Conservation (phyloP, 257 asterid species). For the Petrea volubilis region DNA sequence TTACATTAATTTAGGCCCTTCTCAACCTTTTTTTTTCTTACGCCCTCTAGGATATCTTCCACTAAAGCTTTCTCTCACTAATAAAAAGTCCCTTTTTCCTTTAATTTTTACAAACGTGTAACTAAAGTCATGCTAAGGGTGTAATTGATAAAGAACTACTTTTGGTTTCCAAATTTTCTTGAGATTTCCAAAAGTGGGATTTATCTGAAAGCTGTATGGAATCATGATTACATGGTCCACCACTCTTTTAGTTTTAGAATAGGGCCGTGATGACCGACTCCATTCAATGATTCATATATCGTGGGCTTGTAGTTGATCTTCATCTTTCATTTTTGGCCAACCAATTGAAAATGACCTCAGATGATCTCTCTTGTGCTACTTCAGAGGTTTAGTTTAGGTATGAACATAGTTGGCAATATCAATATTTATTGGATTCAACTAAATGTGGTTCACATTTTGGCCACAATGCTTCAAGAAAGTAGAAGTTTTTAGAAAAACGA, state of each 20-base stretch:
- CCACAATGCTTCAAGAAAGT: not conserved
- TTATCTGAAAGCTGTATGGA: constrained; percentile 21
- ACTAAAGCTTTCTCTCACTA: constrained; percentile 20
- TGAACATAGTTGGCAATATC: not conserved
- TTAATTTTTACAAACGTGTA: constrained; percentile 45
- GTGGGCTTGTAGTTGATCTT: not conserved
- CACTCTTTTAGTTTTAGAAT: too few relatives aligned
- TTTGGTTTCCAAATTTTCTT: constrained; percentile 23
- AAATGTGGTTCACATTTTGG: not conserved
- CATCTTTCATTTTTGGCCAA: constrained; percentile 19
- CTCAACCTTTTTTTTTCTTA: constrained; percentile 20
- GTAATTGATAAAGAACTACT: constrained; percentile 16
- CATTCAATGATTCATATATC: too few relatives aligned
- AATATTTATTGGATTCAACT: not conserved
- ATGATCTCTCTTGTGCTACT: not conserved
- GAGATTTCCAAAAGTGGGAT: constrained; percentile 43
- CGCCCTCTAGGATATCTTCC: constrained; percentile 30
- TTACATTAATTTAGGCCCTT: constrained; percentile 15
- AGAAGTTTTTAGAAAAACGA: too few relatives aligned
- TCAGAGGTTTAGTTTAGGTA: not conserved
- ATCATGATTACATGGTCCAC: constrained; percentile 39
- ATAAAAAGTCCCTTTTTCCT: constrained; percentile 29
- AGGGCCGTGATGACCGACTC: too few relatives aligned
- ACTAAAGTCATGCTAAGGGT: constrained; percentile 52
- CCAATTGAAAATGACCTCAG: constrained; percentile 33